A percentile compares a stretch with the other conserved stretches of the same genome.
phyloP scores from a whole-genome alignment of 306 rosid genomes.

The Lathyrus sativus region DNA sequence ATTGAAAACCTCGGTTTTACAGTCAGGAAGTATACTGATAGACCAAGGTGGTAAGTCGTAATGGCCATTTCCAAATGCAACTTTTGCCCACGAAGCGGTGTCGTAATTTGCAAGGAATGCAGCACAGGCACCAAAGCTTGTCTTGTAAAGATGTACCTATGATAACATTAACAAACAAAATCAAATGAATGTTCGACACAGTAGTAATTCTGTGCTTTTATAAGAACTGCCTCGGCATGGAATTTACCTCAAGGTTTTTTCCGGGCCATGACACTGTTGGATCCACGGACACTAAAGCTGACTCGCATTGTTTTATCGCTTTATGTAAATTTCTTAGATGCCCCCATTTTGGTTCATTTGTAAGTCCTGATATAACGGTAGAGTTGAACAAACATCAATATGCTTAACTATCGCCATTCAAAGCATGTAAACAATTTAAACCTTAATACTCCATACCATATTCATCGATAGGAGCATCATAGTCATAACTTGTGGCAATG shows the following conservation, averaged over 20 bases:
- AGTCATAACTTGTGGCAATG: slow-evolving; percentile 93
- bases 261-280: slow-evolving; percentile 57
- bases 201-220: slow-evolving; percentile 1
- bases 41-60: slow-evolving; percentile 89
- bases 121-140: slow-evolving; percentile 64
- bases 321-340: slow-evolving; percentile 76
- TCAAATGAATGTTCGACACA: slow-evolving; percentile 25
- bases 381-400: slow-evolving; percentile 32
- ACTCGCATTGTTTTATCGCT: slow-evolving; percentile 66
- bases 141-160: slow-evolving; percentile 67
- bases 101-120: slow-evolving; percentile 84
- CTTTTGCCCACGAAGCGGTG: slow-evolving; percentile 47
- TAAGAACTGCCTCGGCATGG: slow-evolving; percentile 21
- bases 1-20: slow-evolving; percentile 70
- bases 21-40: slow-evolving; percentile 82
- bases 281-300: slow-evolving; percentile 67
- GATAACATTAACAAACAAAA: slow-evolving; percentile 38
- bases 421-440: slow-evolving; percentile 17
- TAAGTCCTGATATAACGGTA: slow-evolving; percentile 41
- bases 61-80: slow-evolving; percentile 55
- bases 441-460: slow-evolving; percentile 54
- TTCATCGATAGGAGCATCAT: slow-evolving; percentile 95
- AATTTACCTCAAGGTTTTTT: slow-evolving; percentile 66
- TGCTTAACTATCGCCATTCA: slow-evolving; percentile 1
- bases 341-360: slow-evolving; percentile 70